Evolutionary conservation across 148 eudicot species (phyloP), one percentile per base, ranked within the genome.

Genomic region (Pouteria glomerata): DNA sequence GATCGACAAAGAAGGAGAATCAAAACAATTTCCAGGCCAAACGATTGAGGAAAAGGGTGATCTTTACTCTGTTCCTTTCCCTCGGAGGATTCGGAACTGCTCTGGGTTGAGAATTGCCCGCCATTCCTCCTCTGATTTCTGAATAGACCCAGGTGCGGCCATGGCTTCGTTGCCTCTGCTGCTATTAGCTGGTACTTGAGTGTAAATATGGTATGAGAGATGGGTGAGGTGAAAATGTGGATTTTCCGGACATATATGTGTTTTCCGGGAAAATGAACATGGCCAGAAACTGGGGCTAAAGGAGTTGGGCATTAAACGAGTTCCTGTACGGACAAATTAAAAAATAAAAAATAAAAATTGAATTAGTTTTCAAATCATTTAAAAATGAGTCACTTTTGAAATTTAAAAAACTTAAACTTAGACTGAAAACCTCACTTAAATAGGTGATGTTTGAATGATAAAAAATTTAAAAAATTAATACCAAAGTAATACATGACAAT

Each of bases 111-210:
- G 85, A 77, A 93, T 27, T 0, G 98, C 91, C 19, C 90, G 86
- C 98, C 98, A 92, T 60, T 92, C 96, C 11, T 90, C 98, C 74
- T 90, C 98, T 19, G 91, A 78, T 66, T 89, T 92, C 71, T 89
- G 79, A 57, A 82, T 77, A 6, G 87, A 76, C 31, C 65, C 81
- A 63, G 78, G 73, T 30, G 70, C 39, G 19, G 83, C 83, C 90
- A 87, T 87, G 6, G 81, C 79, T 10, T 34, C 71, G 7, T 39
- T 4, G 68, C 57, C 55, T 50, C 68, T 4, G 10, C 50, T 62
- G 31, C 64, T 60, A 19, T 2, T 31, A 16, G 34, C 1, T 2
- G 6, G n/a, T n/a, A n/a, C n/a, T n/a, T n/a, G n/a, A n/a, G 23
- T 53, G 35, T 39, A 27, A 41, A 7, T n/a, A 34, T 30, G 1